phyloP scores from a whole-genome alignment of 345 rosid genomes.

The Acer saccharum region DNA sequence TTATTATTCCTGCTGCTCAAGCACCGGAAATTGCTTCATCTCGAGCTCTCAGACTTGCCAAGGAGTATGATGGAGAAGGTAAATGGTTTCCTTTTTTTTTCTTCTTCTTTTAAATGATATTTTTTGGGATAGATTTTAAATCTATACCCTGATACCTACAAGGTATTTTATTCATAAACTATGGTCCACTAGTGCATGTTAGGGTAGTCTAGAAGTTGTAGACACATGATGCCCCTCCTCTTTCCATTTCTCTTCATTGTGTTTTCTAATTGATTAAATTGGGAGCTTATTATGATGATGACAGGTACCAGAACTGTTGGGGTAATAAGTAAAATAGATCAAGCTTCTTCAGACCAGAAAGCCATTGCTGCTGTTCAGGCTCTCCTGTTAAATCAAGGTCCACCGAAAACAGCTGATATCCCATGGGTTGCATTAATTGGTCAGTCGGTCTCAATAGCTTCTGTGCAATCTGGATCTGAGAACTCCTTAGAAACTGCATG shows the following conservation, averaged over 20 bases:
- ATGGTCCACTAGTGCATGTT: neutral
- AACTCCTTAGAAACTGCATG: slow-evolving; percentile 79
- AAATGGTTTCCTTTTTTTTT: slow-evolving; percentile 24
- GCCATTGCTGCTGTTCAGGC: slow-evolving; percentile 76
- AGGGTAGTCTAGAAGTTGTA: neutral
- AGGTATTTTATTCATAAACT: neutral
- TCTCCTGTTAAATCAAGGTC: slow-evolving; percentile 71
- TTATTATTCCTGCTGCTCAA: slow-evolving; percentile 86
- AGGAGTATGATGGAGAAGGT: slow-evolving; percentile 91
- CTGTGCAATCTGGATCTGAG: slow-evolving; percentile 74
- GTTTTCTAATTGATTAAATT: neutral
- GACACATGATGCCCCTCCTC: neutral
- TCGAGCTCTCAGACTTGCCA: slow-evolving; percentile 81
- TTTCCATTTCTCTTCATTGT: neutral
- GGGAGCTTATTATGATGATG: neutral
- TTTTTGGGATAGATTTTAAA: neutral
- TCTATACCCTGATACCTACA: neutral
- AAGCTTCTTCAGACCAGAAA: slow-evolving; percentile 68
- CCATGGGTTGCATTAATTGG: slow-evolving; percentile 84
- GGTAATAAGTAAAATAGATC: slow-evolving; percentile 93
- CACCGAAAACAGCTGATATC: slow-evolving; percentile 70
- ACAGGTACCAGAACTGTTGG: slow-evolving; percentile 95
- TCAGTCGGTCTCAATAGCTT: slow-evolving; percentile 76
- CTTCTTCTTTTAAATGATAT: neutral
- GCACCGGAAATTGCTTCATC: slow-evolving; percentile 90